Base-by-base conservation (phyloP, 306 rosid species). In the Sicyos edulis region DNA sequence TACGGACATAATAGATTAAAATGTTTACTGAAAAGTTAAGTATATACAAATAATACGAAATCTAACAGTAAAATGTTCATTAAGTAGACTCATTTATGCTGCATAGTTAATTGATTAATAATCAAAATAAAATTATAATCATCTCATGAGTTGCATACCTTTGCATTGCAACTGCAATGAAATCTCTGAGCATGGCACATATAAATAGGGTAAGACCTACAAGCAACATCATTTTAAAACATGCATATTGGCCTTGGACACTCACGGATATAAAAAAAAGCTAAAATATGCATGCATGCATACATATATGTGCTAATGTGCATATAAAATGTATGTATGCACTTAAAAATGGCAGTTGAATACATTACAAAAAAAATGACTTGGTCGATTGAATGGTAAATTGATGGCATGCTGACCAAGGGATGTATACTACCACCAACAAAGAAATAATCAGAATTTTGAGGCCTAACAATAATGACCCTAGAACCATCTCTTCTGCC, bases 131-230 rank as follows among this genome's bases (percentile, higher is more conserved):
- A 66, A 45, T 8, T 21, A 66, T 44, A 66, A 66, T 45, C 54
- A 70, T 34, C 44, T 70, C 37, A 57, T 59, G 40, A n/a, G 67
- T 44, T 37, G 14, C 74, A 12, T 83, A 92, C 98, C 96, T 83
- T 81, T 80, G 81, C 63, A 64, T 68, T 81, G 74, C 47, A 66
- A 79, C 53, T 70, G 87, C 78, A 80, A 83, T 0, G 84, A 83
- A 59, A 90, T 76, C 82, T 93, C 91, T 5, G 88, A 65, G 71
- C 90, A 92, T 10, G 98, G 88, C 69, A 93, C 96, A 76, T 80
- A 93, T 26, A 88, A 67, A 79, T 93, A 90, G 19, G 98, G 98
- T 54, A 90, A 82, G 22, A 84, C 96, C 98, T 93, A 68, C 83
- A 84, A 50, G 52, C 45, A 83, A 70, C 54, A 73, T 76, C 10